Conservation (phyloP, 2,329 filamentous ascomycete genomes). For the Tolypocladium cylindrosporum region DNA sequence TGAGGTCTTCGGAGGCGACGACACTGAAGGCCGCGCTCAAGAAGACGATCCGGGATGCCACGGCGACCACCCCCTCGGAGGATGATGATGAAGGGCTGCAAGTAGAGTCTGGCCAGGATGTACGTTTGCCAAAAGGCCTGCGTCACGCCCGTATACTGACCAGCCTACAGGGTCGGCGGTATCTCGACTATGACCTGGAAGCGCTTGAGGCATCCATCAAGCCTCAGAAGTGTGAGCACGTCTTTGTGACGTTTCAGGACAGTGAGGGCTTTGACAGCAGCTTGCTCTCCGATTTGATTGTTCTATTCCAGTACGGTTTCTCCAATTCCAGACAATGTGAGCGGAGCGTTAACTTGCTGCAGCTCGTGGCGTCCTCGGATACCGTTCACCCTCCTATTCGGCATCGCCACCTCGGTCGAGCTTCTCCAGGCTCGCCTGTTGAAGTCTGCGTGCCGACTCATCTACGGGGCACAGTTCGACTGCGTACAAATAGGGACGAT, state of each 20-base stretch:
- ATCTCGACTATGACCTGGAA: constrained; percentile 71
- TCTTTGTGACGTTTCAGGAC: constrained; percentile 69
- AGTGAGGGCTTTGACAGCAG: constrained; percentile 70
- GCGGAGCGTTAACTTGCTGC: constrained; percentile 17
- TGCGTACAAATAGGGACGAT: constrained; percentile 63
- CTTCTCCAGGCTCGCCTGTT: constrained; percentile 66
- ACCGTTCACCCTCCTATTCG: constrained; percentile 67
- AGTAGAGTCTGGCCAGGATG: constrained; percentile 34
- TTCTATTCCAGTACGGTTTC: constrained; percentile 50
- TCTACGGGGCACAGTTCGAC: constrained; percentile 66
- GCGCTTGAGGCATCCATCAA: constrained; percentile 53
- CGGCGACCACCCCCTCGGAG: constrained; percentile 19
- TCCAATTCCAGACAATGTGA: background rate
- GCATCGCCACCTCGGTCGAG: constrained; percentile 72
- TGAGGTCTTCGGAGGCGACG: constrained; percentile 61
- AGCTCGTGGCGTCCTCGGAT: constrained; percentile 63
- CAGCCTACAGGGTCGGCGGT: constrained; percentile 42
- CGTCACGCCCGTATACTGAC: background rate
- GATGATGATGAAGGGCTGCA: constrained; percentile 49
- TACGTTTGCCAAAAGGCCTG: constrained; percentile 18
- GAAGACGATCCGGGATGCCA: constrained; percentile 60
- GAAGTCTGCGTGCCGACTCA: constrained; percentile 54
- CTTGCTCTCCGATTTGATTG: constrained; percentile 62
- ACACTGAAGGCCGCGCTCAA: constrained; percentile 67
- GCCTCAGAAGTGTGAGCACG: constrained; percentile 41